phyloP scores from a whole-genome alignment of 192 early-diverging fungal genomes.

The Entrophospora sp. region DNA sequence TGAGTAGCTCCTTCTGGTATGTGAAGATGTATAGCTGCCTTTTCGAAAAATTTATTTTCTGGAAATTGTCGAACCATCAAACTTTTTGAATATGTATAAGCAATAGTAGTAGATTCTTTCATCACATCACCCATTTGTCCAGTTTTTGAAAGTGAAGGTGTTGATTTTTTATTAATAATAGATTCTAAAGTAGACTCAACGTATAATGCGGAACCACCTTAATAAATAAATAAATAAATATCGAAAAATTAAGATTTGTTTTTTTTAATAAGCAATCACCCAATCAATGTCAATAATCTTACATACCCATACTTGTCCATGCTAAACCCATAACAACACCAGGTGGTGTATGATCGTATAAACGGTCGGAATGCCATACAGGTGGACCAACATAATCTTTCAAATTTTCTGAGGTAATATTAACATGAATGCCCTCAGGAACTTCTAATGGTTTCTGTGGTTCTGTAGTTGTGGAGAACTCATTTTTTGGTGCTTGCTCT shows the following conservation, averaged over 20 bases:
- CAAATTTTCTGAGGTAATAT: conserved; percentile 48
- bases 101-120: conserved; percentile 73
- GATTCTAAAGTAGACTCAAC: neutral
- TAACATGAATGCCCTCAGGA: conserved; percentile 44
- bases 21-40: conserved; percentile 80
- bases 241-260: conserved; percentile 35
- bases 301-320: conserved; percentile 77
- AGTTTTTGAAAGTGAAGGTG: conserved; percentile 65
- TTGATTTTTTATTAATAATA: conserved; percentile 36
- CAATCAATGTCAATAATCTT: conserved; percentile 37
- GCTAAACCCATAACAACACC: conserved; percentile 83
- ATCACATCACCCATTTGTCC: conserved; percentile 78
- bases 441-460: conserved; percentile 38
- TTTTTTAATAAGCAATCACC: conserved; percentile 78
- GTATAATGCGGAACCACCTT: neutral
- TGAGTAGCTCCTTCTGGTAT: conserved; percentile 70
- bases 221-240: neutral
- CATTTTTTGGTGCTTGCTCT: conserved; percentile 8
- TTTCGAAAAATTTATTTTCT: conserved; percentile 41
- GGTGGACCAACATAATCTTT: conserved; percentile 72
- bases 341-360: conserved; percentile 68
- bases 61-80: conserved; percentile 73
- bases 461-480: conserved; percentile 22
- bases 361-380: conserved; percentile 76
- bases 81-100: conserved; percentile 78